Evolutionary conservation across 129 eudicot species (phyloP), one percentile per base, ranked within the genome.

Genomic region (Chrysanthemum seticuspe): DNA sequence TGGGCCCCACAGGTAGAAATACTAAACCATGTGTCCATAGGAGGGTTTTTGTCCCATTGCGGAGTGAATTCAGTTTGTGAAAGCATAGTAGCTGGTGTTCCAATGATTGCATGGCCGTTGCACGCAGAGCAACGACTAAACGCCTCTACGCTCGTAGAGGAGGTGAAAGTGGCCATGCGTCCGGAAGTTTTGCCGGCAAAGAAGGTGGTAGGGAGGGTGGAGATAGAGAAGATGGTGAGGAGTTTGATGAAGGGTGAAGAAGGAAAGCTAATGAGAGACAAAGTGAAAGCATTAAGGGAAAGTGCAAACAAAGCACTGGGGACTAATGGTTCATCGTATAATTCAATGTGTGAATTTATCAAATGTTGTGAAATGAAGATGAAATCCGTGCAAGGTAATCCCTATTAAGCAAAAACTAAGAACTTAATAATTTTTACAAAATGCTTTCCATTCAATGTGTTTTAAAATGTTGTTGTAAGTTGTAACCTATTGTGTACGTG

Each of bases 91-190:
- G 62, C 59, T 2, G 91, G 86, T 6, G 85, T 86, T 53, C 85
- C 87, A 16, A 74, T 86, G 76, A 83, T 86, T 45, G 87, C 81
- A 0, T 86, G 91, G 91, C 85, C 90, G 1, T 50, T 86, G 27
- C 83, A 83, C 19, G 82, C 88, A 0, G 88, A 86, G 57, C 88
- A 86, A 19, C 48, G 68, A 14, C 13, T 78, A 40, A 86, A 83
- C 9, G 86, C 88, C 15, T 70, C 74, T 13, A 29, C 81, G 18
- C 44, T 86, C 6, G n/a, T 65, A 4, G 84, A 78, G 79, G 81
- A 78, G 16, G 18, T 81, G 1, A 48, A 16, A 62, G 80, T 87
- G 60, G 88, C 86, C 2, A 51, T 87, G 19, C 52, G 88, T 57
- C 75, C 88, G 12, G 31, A 27, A 27, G 31, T 27, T 27, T 27